A percentile compares a stretch with the other conserved stretches of the same genome.
phyloP scores from a whole-genome alignment of 495 filamentous ascomycete species.

The Chaetomium tenue region DNA sequence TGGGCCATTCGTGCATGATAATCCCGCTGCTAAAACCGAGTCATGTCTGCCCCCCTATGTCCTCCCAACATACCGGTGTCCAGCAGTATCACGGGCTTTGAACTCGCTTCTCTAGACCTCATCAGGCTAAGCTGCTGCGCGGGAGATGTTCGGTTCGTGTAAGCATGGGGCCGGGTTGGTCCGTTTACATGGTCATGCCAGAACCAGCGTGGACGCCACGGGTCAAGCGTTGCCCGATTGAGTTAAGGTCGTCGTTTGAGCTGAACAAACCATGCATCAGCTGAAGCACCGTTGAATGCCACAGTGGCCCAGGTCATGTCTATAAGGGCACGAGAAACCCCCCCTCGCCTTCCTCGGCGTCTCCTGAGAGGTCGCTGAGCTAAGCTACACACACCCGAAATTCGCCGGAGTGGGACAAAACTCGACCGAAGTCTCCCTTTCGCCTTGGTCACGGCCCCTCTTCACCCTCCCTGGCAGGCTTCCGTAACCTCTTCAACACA shows the following conservation, averaged over 20 bases:
- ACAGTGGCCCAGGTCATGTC: background rate
- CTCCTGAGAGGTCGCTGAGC: background rate
- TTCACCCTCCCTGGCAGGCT: conserved; percentile 1
- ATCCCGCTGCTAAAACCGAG: no score
- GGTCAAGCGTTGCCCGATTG: conserved; percentile 21
- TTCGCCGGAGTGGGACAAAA: conserved; percentile 7
- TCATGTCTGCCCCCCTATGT: background rate
- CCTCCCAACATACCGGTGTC: no score
- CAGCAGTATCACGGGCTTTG: background rate
- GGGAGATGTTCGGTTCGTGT: background rate
- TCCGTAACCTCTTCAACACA: conserved; percentile 45
- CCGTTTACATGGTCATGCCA: background rate
- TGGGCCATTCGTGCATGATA: no score
- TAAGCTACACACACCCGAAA: background rate
- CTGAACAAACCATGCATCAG: conserved; percentile 16
- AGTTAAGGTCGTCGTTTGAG: conserved; percentile 11
- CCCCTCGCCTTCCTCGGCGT: background rate
- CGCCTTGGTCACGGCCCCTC: background rate
- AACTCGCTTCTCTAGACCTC: background rate
- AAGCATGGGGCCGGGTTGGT: conserved; percentile 25
- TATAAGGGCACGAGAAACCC: background rate
- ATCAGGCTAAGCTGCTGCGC: background rate
- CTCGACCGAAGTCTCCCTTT: background rate
- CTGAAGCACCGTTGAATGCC: background rate
- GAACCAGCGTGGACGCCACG: conserved; percentile 12